phyloP scores from a whole-genome alignment of 2,329 filamentous ascomycete species.

The Ceratocystis harringtonii region DNA sequence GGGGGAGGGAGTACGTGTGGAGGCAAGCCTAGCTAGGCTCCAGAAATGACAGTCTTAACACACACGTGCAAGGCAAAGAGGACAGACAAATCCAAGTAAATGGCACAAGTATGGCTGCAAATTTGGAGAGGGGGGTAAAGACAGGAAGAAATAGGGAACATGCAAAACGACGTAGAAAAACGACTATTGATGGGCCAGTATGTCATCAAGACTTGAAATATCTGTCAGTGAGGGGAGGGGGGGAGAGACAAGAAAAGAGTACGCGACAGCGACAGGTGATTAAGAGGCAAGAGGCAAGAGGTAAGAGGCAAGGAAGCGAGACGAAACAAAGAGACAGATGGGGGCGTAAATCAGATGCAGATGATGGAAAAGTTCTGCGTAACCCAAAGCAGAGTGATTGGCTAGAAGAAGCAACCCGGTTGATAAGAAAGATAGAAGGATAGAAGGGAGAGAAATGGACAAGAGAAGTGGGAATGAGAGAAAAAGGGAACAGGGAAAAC shows the following conservation, averaged over 20 bases:
- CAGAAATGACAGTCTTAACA: not conserved
- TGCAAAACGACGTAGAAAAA: not conserved
- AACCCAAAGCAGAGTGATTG: not conserved
- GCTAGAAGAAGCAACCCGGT: not conserved
- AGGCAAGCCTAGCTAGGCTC: not conserved
- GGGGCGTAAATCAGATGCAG: constrained; percentile 4
- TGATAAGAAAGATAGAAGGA: not conserved
- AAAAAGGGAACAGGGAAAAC: not conserved
- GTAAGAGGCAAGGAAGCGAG: not conserved
- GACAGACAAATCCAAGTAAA: not conserved
- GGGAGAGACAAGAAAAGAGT: not conserved
- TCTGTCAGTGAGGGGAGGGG: not conserved
- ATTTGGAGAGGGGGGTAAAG: not conserved
- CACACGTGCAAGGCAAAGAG: not conserved
- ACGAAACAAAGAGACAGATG: not conserved
- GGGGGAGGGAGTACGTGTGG: not conserved
- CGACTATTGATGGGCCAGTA: not conserved
- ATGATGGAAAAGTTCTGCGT: not conserved
- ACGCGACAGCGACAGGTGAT: not conserved
- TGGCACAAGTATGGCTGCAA: not conserved
- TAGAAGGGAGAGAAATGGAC: not conserved
- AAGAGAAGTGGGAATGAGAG: not conserved
- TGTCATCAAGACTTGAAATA: not conserved
- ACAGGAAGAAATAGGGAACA: not conserved
- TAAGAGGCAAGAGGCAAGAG: not conserved